Percentiles rank a stretch among this genome's conserved stretches.
phyloP scores from a whole-genome alignment of 2,329 filamentous ascomycete species.

The Cercospora berteroae region DNA sequence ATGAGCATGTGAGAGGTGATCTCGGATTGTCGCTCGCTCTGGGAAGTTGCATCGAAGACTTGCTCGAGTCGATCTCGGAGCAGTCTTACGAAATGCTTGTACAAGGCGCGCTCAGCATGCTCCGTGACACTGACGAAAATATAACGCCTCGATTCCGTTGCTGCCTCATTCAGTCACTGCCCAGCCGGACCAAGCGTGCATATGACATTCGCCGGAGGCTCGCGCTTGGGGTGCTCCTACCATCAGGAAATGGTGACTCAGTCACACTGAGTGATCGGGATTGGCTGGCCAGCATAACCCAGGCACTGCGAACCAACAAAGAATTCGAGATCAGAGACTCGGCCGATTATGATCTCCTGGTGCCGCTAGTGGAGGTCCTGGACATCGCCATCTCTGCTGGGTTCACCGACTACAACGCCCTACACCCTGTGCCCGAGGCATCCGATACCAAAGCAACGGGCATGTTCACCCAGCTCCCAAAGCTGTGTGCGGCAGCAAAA shows the following conservation, averaged over 20 bases:
- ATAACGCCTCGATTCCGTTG: constrained; percentile 47
- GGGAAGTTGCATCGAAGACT: constrained; percentile 23
- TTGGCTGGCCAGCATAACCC: constrained; percentile 31
- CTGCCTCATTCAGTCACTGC: constrained; percentile 59
- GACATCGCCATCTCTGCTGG: constrained; percentile 73
- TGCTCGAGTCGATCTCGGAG: constrained; percentile 25
- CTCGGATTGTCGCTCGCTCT: constrained; percentile 17
- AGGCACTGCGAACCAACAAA: constrained; percentile 29
- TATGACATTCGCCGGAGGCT: constrained; percentile 65
- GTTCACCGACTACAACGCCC: constrained; percentile 34
- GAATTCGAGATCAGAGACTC: constrained; percentile 54
- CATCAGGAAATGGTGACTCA: constrained; percentile 9
- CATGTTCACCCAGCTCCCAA: constrained; percentile 18
- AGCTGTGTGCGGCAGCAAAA: constrained; percentile 38
- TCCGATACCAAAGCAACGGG: neutral
- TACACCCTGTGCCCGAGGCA: constrained; percentile 11
- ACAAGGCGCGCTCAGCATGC: constrained; percentile 14
- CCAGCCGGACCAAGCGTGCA: constrained; percentile 50
- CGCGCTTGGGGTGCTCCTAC: constrained; percentile 62
- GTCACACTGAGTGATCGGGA: constrained; percentile 5
- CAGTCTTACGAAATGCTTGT: constrained; percentile 20
- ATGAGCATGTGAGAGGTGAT: constrained; percentile 27
- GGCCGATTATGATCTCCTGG: constrained; percentile 68
- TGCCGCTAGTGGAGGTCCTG: constrained; percentile 64
- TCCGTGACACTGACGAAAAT: constrained; percentile 10